These are phyloP conservation scores for Tolypocladium album DNA, from an alignment of 2,329 filamentous ascomycete species.

Conservation along the genomic window DNA sequence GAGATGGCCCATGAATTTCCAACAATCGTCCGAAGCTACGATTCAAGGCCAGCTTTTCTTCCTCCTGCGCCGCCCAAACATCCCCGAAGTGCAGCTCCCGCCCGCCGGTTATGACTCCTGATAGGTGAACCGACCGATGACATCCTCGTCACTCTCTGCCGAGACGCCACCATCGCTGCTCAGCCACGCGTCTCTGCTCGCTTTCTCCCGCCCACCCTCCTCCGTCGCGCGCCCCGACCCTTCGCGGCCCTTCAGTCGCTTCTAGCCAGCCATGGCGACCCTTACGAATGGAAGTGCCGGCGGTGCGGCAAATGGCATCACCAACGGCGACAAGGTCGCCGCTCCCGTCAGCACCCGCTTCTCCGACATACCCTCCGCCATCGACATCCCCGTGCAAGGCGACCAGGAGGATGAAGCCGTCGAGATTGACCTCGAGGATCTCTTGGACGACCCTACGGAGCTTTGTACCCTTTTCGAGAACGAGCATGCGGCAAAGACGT, in stretches of 20 bases:
- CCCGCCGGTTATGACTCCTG: constrained; percentile 13
- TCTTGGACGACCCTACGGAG: constrained; percentile 89
- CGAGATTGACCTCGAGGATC: constrained; percentile 84
- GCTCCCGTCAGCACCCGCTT: constrained; percentile 44
- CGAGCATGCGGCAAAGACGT: constrained; percentile 79
- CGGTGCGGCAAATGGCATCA: constrained; percentile 24
- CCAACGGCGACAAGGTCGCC: constrained; percentile 24
- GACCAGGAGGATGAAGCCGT: constrained; percentile 64
- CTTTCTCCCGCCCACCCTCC: background rate
- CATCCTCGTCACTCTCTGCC: constrained; percentile 13
- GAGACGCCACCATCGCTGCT: constrained; percentile 19
- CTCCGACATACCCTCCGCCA: constrained; percentile 52
- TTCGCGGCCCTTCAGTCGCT: background rate
- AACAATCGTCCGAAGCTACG: background rate
- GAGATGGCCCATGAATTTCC: background rate
- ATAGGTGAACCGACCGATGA: constrained; percentile 14
- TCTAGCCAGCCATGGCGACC: constrained; percentile 26
- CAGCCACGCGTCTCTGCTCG: constrained; percentile 15
- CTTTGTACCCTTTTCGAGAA: constrained; percentile 92
- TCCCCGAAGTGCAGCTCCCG: background rate
- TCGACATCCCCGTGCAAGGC: constrained; percentile 55
- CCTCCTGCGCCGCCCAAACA: background rate
- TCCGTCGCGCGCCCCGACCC: background rate
- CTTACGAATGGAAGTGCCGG: constrained; percentile 29
- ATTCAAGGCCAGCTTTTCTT: background rate